Conservation (phyloP, 768 basidiomycete genomes). For the Tulasnella calospora region DNA sequence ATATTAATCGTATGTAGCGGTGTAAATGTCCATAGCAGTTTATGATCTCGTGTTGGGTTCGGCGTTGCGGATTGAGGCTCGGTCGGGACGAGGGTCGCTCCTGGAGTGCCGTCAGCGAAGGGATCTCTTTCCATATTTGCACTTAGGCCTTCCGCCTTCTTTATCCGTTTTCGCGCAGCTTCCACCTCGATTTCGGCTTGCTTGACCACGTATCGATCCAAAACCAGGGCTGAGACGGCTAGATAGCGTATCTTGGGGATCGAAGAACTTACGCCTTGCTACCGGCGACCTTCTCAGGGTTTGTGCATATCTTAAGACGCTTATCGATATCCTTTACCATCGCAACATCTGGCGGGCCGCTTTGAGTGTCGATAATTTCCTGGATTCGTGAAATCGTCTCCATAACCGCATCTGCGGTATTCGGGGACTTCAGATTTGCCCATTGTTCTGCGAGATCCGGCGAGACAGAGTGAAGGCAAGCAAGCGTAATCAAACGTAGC, state of each 20-base stretch:
- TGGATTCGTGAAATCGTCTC: conserved; percentile 52
- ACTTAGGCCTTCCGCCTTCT: conserved; percentile 40
- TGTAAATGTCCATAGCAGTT: background rate
- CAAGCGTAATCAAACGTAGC: too few species aligned
- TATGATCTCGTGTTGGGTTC: background rate
- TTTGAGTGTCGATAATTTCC: conserved; percentile 49
- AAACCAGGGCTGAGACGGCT: background rate
- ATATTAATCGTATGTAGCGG: background rate
- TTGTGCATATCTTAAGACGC: conserved; percentile 81
- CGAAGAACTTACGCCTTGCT: conserved; percentile 64
- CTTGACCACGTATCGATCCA: conserved; percentile 41
- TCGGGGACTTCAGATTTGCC: conserved; percentile 45
- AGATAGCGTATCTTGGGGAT: background rate
- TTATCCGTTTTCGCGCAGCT: conserved; percentile 59
- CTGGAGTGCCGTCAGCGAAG: conserved; percentile 51
- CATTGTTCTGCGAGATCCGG: conserved; percentile 59
- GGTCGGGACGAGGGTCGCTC: background rate
- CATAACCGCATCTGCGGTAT: conserved; percentile 36
- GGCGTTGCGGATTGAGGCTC: background rate
- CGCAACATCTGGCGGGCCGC: conserved; percentile 69
- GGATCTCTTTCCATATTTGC: conserved; percentile 54
- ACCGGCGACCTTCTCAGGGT: conserved; percentile 93
- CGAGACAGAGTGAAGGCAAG: conserved; percentile 62
- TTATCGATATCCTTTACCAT: conserved; percentile 85
- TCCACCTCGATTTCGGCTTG: conserved; percentile 66